These are phyloP conservation scores for Beauveria sp. DNA, from an alignment of 2,329 filamentous ascomycete genomes.

Conservation along the genomic window DNA sequence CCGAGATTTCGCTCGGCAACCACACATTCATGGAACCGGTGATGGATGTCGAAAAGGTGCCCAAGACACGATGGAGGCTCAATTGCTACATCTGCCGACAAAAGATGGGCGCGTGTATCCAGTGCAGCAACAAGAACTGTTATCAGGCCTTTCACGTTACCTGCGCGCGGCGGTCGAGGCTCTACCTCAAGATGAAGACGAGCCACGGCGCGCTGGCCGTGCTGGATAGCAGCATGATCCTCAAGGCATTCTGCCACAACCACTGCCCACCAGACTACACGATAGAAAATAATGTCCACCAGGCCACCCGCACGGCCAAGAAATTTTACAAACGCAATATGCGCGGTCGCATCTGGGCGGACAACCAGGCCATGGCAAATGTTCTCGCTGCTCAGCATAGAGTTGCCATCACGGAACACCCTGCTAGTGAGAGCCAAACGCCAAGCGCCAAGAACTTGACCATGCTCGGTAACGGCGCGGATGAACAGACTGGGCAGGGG, in stretches of 20 bases:
- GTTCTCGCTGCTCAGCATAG: conserved; percentile 68
- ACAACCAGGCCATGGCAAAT: conserved; percentile 76
- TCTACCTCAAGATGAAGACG: conserved; percentile 96
- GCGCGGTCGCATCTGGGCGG: conserved; percentile 84
- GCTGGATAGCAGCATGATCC: conserved; percentile 68
- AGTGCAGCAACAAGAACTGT: conserved; percentile 95
- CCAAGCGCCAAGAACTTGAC: conserved; percentile 76
- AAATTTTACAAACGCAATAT: conserved; percentile 86
- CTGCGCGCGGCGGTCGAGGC: conserved; percentile 76
- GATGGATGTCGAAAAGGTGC: conserved; percentile 95
- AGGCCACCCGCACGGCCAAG: conserved; percentile 74
- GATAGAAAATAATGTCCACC: conserved; percentile 74
- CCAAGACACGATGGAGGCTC: conserved; percentile 87
- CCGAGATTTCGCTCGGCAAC: conserved; percentile 91
- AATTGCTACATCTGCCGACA: conserved; percentile 96
- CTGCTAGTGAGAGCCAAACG: conserved; percentile 73
- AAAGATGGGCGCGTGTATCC: conserved; percentile 96
- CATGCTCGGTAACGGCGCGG: conserved; percentile 60
- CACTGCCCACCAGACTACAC: conserved; percentile 88
- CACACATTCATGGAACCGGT: conserved; percentile 97
- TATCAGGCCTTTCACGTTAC: conserved; percentile 97
- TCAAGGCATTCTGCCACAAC: conserved; percentile 94
- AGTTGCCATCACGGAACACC: conserved; percentile 57
- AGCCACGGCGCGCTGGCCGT: conserved; percentile 71
- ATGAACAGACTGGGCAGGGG: conserved; percentile 56